Evolutionary conservation across 1,284 basidiomycete species (phyloP).

Genomic region (Kwoniella shivajii): DNA sequence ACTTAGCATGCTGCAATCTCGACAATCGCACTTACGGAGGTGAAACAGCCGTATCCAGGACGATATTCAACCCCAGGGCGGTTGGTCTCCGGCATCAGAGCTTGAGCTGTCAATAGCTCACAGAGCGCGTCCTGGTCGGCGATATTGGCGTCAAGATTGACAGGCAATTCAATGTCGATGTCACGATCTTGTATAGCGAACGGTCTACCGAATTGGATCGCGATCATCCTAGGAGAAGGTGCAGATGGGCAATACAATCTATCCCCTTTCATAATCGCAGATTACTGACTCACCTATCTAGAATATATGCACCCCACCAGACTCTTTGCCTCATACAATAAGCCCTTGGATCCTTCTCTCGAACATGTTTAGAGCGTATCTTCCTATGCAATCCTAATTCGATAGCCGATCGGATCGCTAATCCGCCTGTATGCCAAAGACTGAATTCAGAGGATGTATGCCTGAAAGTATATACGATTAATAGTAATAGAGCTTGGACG

Average conservation of each 20-base stretch:
- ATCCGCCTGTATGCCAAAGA: constrained; percentile 13
- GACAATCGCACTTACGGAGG: constrained; percentile 8
- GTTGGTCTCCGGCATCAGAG: constrained; percentile 1
- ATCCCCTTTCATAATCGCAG: no score
- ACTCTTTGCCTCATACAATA: constrained; percentile 14
- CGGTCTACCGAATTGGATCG: constrained; percentile 12
- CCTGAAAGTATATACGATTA: constrained; percentile 13
- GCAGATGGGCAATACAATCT: background rate
- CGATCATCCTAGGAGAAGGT: constrained; percentile 8
- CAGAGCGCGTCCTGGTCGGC: constrained; percentile 6
- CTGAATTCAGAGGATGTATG: constrained; percentile 12
- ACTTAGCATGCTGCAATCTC: background rate
- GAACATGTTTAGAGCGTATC: constrained; percentile 4
- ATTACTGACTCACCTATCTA: constrained; percentile 8
- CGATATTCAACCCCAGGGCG: constrained; percentile 13
- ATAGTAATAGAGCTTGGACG: constrained; percentile 9
- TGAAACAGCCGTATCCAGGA: constrained; percentile 11
- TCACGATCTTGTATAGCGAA: constrained; percentile 14
- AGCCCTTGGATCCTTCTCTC: constrained; percentile 10
- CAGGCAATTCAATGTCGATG: constrained; percentile 13
- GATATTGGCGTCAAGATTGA: constrained; percentile 14
- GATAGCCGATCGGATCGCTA: constrained; percentile 11
- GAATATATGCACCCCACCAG: constrained; percentile 12
- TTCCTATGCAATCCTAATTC: constrained; percentile 12
- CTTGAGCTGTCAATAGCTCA: constrained; percentile 8